These are phyloP conservation scores for Volvox reticuliferus DNA, from an alignment of 139 green algal species.

Conservation along the genomic window DNA sequence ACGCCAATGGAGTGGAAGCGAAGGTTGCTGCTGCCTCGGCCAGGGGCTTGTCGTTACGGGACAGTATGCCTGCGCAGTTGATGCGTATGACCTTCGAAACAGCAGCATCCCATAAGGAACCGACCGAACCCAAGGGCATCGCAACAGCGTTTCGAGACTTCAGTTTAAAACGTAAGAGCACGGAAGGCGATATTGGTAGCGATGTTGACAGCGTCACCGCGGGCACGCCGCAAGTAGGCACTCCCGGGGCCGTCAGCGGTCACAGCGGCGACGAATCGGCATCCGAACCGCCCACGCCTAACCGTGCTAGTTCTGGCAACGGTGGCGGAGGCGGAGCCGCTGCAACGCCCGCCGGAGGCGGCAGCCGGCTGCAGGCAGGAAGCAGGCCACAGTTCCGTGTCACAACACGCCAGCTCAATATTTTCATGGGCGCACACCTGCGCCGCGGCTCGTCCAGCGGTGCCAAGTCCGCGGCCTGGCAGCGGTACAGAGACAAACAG, in stretches of 20 bases:
- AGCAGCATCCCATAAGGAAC: background rate
- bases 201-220: background rate
- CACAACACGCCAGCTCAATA: slow-evolving; percentile 53
- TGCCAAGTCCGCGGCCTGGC: background rate
- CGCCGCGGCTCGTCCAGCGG: background rate
- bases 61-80: slow-evolving; percentile 9
- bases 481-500: background rate
- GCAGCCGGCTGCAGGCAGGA: background rate
- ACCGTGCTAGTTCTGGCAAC: too few species aligned
- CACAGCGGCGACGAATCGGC: background rate
- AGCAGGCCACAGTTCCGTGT: background rate
- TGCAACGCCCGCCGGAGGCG: background rate
- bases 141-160: background rate
- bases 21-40: background rate
- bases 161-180: background rate
- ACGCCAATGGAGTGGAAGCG: background rate
- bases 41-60: background rate
- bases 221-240: background rate
- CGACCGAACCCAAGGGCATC: background rate
- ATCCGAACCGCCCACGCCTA: background rate
- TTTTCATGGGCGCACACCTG: slow-evolving; percentile 51
- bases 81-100: background rate
- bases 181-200: slow-evolving; percentile 11
- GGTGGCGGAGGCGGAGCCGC: background rate
- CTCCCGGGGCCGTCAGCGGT: background rate